These are phyloP conservation scores for Solanum chiquidenum DNA, from an alignment of 257 asterid species.

Conservation along the genomic window DNA sequence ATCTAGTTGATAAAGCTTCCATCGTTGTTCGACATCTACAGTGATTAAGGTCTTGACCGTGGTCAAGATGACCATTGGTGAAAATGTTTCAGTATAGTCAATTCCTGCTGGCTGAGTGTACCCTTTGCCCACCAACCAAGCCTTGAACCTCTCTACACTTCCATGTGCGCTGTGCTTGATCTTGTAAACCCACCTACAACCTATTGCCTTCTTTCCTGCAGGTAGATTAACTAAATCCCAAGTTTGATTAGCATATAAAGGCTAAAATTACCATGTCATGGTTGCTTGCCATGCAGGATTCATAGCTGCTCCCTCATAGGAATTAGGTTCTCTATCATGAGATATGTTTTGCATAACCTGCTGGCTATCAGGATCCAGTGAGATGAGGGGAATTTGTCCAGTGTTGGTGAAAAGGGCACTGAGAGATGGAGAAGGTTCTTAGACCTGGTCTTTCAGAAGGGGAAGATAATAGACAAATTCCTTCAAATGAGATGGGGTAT, in stretches of 20 bases:
- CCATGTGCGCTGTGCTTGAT: background rate
- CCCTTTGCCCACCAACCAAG: background rate
- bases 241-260: background rate
- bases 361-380: background rate
- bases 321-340: background rate
- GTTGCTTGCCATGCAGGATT: background rate
- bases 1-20: background rate
- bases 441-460: background rate
- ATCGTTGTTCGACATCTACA: background rate
- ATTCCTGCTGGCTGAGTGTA: background rate
- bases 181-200: background rate
- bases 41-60: background rate
- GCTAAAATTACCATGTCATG: background rate
- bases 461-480: background rate
- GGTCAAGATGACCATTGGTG: background rate
- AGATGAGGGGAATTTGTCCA: background rate
- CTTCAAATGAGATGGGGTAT: background rate
- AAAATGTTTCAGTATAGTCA: background rate
- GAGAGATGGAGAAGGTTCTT: background rate
- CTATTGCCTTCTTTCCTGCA: background rate
- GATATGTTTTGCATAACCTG: background rate
- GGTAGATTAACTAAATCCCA: background rate
- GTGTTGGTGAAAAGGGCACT: background rate
- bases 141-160: background rate
- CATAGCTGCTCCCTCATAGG: background rate